Base-by-base conservation (phyloP, 1,139 yeast genomes). In the Saccharomyces uvarum region DNA sequence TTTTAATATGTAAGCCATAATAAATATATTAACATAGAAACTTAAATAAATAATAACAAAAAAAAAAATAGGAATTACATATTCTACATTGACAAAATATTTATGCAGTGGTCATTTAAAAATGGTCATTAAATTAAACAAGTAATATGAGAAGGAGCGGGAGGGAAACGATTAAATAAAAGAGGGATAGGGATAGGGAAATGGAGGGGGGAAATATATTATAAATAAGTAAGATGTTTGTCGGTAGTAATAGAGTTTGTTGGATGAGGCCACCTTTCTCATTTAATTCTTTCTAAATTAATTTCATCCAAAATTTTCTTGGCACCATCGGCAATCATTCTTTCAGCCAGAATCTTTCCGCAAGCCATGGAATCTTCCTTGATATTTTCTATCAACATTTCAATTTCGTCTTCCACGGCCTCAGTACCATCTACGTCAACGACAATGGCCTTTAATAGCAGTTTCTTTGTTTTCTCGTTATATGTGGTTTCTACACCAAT, bases 361-460 rank as follows among this genome's bases (percentile, higher is more conserved):
- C 88, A 79, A 46, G 68, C 70, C 59, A 81, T 84, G 16, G 97
- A 89, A 61, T 89, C 96, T 41, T 74, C 74, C 58, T 77, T 66
- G 47, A 64, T 60, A 49, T 72, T 66, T 7, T 66, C 57, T 47
- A 70, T 66, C 3, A 48, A 48, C 32, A 60, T 53, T 2, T 61
- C 59, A 16, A 66, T 58, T 48, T 61, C 62, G 49, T 68, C 72
- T 65, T 86, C 88, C 19, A 90, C 90, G 49, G 75, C 76, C 58
- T 80, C 75, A 2, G 72, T 70, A 19, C 99, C 99, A 68, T 91
- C 96, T 6, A 93, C 93, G 58, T 87, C 81, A 24, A 91, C 88
- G 29, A 93, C 95, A 49, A 87, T 78, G 4, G 90, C 96, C 58
- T 80, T 80, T 61, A 93, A 75, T 11, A 70, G 61, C 55, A 86